These are phyloP conservation scores for Penicillium corylophilum DNA, from an alignment of 2,329 filamentous ascomycete species.

Conservation along the genomic window DNA sequence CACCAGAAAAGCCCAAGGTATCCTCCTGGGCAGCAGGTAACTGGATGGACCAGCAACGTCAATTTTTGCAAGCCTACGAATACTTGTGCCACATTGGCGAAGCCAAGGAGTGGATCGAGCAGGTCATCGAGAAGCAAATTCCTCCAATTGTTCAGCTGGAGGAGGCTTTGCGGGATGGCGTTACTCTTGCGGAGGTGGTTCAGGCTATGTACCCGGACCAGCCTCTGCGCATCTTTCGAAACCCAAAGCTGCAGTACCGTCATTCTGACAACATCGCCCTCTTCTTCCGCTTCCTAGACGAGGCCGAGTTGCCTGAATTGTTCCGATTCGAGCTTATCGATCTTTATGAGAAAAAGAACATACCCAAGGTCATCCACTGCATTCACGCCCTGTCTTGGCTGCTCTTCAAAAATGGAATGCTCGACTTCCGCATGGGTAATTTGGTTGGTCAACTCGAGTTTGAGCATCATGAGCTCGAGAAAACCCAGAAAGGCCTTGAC, in stretches of 20 bases:
- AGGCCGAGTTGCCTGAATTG: conserved; percentile 87
- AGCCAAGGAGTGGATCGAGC: conserved; percentile 98
- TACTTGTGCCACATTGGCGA: conserved; percentile 99
- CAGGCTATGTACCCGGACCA: conserved; percentile 79
- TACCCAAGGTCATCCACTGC: conserved; percentile 98
- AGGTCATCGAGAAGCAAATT: conserved; percentile 79
- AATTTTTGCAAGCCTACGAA: conserved; percentile 95
- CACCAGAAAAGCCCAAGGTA: conserved; percentile 51
- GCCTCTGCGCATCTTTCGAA: conserved; percentile 77
- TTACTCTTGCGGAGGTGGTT: conserved; percentile 91
- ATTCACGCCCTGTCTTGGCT: conserved; percentile 97
- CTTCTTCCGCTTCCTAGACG: conserved; percentile 91
- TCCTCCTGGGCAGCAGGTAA: conserved; percentile 79
- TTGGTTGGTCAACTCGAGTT: conserved; percentile 95
- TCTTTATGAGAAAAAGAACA: conserved; percentile 99
- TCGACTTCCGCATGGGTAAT: conserved; percentile 95
- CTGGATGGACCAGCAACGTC: conserved; percentile 99
- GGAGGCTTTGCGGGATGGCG: conserved; percentile 86
- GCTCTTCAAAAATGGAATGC: conserved; percentile 90
- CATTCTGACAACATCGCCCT: conserved; percentile 98
- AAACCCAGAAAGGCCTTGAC: conserved; percentile 94
- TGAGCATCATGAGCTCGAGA: conserved; percentile 94
- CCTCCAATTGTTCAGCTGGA: conserved; percentile 92
- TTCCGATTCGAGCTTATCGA: conserved; percentile 98
- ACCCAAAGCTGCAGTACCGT: conserved; percentile 82